A percentile compares a stretch with the other conserved stretches of the same genome.
Evolutionary conservation across 2,329 filamentous ascomycete species (phyloP).

Genomic region (Xylariaceae sp.): DNA sequence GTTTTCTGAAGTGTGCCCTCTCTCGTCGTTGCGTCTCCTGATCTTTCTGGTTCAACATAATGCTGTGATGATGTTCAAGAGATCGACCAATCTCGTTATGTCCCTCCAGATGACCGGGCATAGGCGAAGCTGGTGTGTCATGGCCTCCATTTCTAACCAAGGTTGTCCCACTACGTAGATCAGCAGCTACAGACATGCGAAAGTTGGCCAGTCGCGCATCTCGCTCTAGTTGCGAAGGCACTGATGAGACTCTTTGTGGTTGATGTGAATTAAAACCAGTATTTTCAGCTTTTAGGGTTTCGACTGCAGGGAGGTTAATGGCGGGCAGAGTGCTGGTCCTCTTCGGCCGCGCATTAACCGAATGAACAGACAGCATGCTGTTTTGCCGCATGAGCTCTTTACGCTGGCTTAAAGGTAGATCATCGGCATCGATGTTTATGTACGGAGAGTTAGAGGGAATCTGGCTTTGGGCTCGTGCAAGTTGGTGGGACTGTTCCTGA

Average conservation of each 20-base stretch:
- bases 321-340: conserved; percentile 4
- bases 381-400: conserved; percentile 58
- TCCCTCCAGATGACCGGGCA: conserved; percentile 28
- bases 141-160: conserved; percentile 36
- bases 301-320: conserved; percentile 6
- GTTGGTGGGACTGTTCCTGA: conserved; percentile 22
- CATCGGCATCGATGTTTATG: conserved; percentile 53
- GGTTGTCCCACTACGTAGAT: conserved; percentile 48
- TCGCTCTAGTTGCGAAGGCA: conserved; percentile 44
- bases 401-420: conserved; percentile 70
- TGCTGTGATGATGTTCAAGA: conserved; percentile 53
- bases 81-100: conserved; percentile 44
- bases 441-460: conserved; percentile 31
- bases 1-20: conserved; percentile 55
- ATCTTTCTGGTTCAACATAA: conserved; percentile 61
- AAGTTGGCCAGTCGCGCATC: conserved; percentile 64
- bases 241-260: conserved; percentile 46
- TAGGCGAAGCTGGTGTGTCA: conserved; percentile 33
- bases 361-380: conserved; percentile 36
- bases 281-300: conserved; percentile 33
- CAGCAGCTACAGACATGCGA: conserved; percentile 62
- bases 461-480: conserved; percentile 37
- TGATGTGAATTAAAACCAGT: conserved; percentile 53
- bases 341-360: conserved; percentile 9
- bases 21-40: conserved; percentile 60